A percentile compares a stretch with the other conserved stretches of the same genome.
Evolutionary conservation across 305 asterid species (phyloP).

Genomic region (Fraxinus ornus): DNA sequence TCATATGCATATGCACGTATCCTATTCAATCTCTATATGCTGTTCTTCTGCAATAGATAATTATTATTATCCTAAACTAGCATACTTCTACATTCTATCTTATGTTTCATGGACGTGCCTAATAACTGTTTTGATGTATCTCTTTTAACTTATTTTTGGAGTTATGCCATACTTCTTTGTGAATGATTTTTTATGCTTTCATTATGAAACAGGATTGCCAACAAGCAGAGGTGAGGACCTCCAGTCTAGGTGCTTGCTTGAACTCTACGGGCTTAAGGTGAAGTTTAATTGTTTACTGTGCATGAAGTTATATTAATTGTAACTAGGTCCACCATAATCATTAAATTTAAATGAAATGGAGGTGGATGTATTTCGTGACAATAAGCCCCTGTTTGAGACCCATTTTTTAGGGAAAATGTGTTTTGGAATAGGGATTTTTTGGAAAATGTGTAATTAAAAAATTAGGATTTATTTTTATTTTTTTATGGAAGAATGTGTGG

Average conservation of each 20-base stretch:
- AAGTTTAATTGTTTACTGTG: constrained; percentile 13
- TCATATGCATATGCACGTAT: neutral
- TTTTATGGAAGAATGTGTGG: neutral
- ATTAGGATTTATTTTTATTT: too few relatives aligned
- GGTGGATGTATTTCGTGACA: constrained; percentile 4
- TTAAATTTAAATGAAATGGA: neutral
- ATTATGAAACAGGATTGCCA: constrained; percentile 70
- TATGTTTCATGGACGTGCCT: neutral
- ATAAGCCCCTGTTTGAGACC: neutral
- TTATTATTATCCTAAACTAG: neutral
- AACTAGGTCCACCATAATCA: constrained; percentile 3
- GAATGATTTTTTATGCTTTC: constrained; percentile 15
- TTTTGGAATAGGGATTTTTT: neutral
- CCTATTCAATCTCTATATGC: neutral
- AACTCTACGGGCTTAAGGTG: constrained; percentile 98
- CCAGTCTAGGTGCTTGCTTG: constrained; percentile 95
- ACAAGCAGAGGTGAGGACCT: constrained; percentile 95
- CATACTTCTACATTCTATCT: neutral
- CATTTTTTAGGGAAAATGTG: neutral
- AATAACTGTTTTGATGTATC: neutral
- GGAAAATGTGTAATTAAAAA: neutral
- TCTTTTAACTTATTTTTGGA: neutral
- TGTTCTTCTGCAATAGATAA: neutral
- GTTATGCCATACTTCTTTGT: constrained; percentile 13
- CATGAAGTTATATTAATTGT: neutral